These are phyloP conservation scores for Pezicula carpinea DNA, from an alignment of 2,329 filamentous ascomycete species.

Conservation along the genomic window DNA sequence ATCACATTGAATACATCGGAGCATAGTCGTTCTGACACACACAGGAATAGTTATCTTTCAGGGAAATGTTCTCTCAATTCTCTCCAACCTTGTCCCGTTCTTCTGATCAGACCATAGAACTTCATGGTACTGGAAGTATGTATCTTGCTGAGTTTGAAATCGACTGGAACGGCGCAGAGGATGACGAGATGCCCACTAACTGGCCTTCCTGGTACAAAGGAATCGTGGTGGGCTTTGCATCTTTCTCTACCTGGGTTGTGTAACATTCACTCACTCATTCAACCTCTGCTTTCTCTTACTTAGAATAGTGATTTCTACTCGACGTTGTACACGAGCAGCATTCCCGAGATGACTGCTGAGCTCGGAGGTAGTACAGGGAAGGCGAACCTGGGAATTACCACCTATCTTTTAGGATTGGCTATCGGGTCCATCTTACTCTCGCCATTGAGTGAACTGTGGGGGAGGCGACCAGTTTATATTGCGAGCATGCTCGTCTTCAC, in stretches of 20 bases:
- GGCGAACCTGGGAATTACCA: constrained; percentile 70
- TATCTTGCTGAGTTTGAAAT: constrained; percentile 77
- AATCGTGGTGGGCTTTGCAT: constrained; percentile 29
- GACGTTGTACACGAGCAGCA: constrained; percentile 72
- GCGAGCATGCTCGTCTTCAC: constrained; percentile 60
- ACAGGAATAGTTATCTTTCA: no score
- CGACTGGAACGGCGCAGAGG: constrained; percentile 63
- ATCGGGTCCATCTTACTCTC: constrained; percentile 68
- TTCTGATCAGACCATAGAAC: no score
- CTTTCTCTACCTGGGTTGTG: constrained; percentile 33
- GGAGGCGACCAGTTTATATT: constrained; percentile 64
- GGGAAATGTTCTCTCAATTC: no score
- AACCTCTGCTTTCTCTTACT: no score
- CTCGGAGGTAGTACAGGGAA: constrained; percentile 50
- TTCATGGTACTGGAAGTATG: no score
- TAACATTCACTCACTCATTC: no score
- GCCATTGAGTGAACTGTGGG: constrained; percentile 68
- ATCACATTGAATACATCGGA: no score
- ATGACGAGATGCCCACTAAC: constrained; percentile 61
- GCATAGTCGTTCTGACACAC: no score
- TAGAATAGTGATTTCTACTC: constrained; percentile 66
- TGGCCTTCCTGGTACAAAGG: constrained; percentile 52
- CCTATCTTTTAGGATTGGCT: constrained; percentile 72
- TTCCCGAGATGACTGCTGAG: constrained; percentile 62
- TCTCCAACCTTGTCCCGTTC: no score